Evolutionary conservation across 371 early-diverging fungal genomes (phyloP), one percentile per base, ranked within the genome.

Genomic region (Quaeritorhiza haematococci): DNA sequence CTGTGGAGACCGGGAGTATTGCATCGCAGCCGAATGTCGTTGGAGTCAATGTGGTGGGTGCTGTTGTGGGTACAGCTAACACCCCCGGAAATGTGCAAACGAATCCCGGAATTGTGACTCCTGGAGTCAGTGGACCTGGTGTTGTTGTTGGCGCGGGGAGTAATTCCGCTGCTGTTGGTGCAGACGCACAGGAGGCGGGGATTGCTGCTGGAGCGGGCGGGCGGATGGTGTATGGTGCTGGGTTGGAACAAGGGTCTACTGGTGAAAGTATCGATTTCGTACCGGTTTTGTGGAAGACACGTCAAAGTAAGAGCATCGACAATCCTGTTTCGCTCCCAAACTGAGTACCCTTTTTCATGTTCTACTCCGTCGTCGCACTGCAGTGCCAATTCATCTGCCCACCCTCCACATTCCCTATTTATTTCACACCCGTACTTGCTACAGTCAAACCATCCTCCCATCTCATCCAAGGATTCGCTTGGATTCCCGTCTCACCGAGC

Each of bases 241-340:
- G n/a, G n/a, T n/a, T n/a, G n/a, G n/a, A n/a, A n/a, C n/a, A n/a
- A n/a, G n/a, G n/a, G n/a, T n/a, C n/a, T n/a, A n/a, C 69, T 3
- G 69, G 70, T 0, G 77, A 79, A 27, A 45, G 76, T 75, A 27
- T n/a, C n/a, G n/a, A n/a, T n/a, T n/a, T n/a, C n/a, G 65, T 77
- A 1, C 85, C 84, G 0, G 76, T 85, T 2, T 61, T 86, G 35
- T 84, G 85, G 86, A 82, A 80, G 58, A 78, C 74, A 45, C 67
- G 83, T 30, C 73, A 78, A 67, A 78, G 82, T 80, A 73, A 50
- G 63, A 33, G 17, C 29, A 10, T 45, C 30, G 33, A 15, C 34
- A 44, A 32, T 3, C 19, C 24, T 48, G 23, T 43, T 19, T 19
- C 47, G 29, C 23, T 29, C 24, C 27, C 38, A 10, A 19, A 2